phyloP scores from a whole-genome alignment of 2,329 filamentous ascomycete genomes.

The Alternaria brassicicola region DNA sequence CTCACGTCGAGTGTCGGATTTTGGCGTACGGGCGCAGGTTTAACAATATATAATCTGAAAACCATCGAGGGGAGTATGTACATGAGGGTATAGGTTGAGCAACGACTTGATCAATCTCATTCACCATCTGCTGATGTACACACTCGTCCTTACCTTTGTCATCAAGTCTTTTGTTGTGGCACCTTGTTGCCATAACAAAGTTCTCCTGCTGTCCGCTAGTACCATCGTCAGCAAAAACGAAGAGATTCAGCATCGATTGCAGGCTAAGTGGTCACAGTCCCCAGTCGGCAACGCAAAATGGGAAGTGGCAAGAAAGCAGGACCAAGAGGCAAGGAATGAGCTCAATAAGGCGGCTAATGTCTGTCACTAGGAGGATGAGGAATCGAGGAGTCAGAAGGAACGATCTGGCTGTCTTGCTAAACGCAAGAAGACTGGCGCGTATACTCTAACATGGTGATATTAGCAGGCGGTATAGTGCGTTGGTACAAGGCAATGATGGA shows the following conservation, averaged over 20 bases:
- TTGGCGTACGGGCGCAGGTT: background rate
- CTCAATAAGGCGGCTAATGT: no score
- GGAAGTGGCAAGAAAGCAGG: background rate
- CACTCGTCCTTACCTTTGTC: background rate
- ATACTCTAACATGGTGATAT: background rate
- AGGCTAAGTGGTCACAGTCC: rapidly evolving
- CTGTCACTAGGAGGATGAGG: background rate
- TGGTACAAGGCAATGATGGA: background rate
- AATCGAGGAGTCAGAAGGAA: background rate
- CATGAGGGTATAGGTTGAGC: background rate
- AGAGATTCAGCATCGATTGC: background rate
- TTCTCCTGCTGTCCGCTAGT: background rate
- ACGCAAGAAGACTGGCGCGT: background rate
- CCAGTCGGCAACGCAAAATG: background rate
- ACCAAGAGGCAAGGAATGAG: background rate
- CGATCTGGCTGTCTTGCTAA: background rate
- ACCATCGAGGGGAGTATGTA: background rate
- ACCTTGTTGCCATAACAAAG: background rate
- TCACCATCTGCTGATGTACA: background rate
- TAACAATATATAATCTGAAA: background rate
- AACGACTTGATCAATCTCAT: background rate
- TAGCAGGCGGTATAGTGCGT: background rate
- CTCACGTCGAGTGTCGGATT: background rate
- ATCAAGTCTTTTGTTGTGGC: background rate
- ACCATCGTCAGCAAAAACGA: background rate